Base-by-base conservation (phyloP, 257 asterid species). In the Petunia axillaris region DNA sequence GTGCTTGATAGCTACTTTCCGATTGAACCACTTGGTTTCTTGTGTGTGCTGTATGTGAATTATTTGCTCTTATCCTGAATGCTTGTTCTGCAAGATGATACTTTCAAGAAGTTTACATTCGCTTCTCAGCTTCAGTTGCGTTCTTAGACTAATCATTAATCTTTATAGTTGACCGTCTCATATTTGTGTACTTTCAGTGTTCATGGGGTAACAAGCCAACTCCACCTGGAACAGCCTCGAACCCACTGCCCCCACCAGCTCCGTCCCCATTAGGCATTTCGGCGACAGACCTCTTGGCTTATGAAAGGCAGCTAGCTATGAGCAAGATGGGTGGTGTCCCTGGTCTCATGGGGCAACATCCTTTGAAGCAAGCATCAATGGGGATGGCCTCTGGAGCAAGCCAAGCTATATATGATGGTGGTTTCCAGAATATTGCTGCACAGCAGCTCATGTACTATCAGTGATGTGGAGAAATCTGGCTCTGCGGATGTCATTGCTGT, bases 191-290 rank as follows among this genome's bases (percentile, higher is more conserved):
- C 5, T 35, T 81, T 6, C 90, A 94, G 98, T 95, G 98, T 73
- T 95, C 97, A 3, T 95, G 98, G 98, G 98, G 98, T 25, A 95
- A 87, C 97, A 95, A 95, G 87, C 99, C 99, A 41, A 95, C 99
- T 78, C 97, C 98, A 62, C 86, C 93, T 0, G 98, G 99, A 77
- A 92, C 98, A 8, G 79, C 87, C 82, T 95, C 98, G 5, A 95
- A 92, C 82, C 97, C 99, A 1, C 98, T 92, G 37, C 98, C 98
- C 6, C 95, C 95, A 40, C 99, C 99, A 2, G 92, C 87, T 59
- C 93, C 94, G 0, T 89, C 88, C 36, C 80, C 88, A 46, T 37
- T 91, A 1, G 91, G 92, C 71, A 76, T 92, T 78, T 88, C 92
- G 5, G 90, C 97, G 2, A 83, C 90, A 1, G 96, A 93, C 74